Evolutionary conservation across 805 yeast species (phyloP).

Genomic region (Spathaspora sp.): DNA sequence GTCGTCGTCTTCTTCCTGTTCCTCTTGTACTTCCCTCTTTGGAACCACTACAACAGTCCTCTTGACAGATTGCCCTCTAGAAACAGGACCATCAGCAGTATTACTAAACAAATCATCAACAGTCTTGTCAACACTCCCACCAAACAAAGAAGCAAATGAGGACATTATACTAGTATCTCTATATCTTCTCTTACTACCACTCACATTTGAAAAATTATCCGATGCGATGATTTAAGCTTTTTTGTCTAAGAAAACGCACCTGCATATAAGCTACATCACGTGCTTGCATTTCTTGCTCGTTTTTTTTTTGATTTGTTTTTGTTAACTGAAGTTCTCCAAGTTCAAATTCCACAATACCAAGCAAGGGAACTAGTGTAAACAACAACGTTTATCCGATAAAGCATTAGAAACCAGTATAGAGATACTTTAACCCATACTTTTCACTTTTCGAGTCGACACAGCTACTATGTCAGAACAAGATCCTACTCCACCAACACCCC

Average conservation of each 20-base stretch:
- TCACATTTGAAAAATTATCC: background rate
- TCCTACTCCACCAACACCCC: background rate
- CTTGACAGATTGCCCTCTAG: constrained; percentile 22
- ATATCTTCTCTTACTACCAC: background rate
- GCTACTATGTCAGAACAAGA: background rate
- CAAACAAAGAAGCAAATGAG: constrained; percentile 32
- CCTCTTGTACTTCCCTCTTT: constrained; percentile 8
- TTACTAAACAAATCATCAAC: constrained; percentile 29
- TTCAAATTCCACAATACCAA: background rate
- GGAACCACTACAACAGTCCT: constrained; percentile 16
- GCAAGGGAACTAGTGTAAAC: no score
- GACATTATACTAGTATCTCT: constrained; percentile 22
- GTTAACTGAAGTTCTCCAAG: background rate
- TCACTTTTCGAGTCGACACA: no score
- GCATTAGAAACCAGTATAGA: no score
- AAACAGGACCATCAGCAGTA: constrained; percentile 45
- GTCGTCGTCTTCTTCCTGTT: constrained; percentile 12
- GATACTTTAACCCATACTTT: no score
- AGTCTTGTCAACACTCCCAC: constrained; percentile 20
- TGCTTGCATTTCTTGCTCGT: background rate
- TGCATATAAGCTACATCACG: background rate
- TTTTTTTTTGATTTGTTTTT: background rate
- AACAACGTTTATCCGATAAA: no score
- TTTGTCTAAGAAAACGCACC: background rate
- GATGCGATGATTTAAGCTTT: background rate